Percentiles rank a stretch among this genome's conserved stretches.
Conservation (phyloP, 2,329 filamentous ascomycete species). For the Colletotrichum truncatum region DNA sequence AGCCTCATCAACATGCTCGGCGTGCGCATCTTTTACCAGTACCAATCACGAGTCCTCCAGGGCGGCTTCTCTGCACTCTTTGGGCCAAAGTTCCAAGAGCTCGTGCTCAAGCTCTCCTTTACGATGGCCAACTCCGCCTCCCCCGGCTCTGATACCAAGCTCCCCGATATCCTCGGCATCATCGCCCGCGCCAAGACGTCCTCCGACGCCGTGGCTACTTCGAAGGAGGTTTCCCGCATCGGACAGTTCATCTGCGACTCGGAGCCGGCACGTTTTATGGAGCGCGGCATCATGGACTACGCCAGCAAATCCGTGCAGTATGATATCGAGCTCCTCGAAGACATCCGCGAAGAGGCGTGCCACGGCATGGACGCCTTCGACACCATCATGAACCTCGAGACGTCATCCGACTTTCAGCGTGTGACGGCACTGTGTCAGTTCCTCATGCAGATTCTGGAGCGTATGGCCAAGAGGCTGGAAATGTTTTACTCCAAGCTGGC, state of each 20-base stretch:
- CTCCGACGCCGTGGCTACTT: slow-evolving; percentile 53
- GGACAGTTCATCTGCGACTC: slow-evolving; percentile 58
- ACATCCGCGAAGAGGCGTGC: slow-evolving; percentile 61
- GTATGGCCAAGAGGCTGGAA: slow-evolving; percentile 60
- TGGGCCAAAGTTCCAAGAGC: slow-evolving; percentile 59
- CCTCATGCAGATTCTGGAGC: slow-evolving; percentile 60
- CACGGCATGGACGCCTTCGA: slow-evolving; percentile 65
- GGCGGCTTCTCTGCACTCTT: slow-evolving; percentile 60
- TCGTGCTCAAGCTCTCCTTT: slow-evolving; percentile 63
- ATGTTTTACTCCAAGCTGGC: slow-evolving; percentile 62
- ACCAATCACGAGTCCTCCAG: slow-evolving; percentile 60
- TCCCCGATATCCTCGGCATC: slow-evolving; percentile 55
- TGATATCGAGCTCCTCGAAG: slow-evolving; percentile 62
- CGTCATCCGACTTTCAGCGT: slow-evolving; percentile 46
- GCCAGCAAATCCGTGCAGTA: slow-evolving; percentile 57
- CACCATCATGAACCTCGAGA: slow-evolving; percentile 52
- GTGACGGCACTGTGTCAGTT: slow-evolving; percentile 53
- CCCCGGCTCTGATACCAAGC: slow-evolving; percentile 41
- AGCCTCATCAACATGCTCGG: slow-evolving; percentile 58
- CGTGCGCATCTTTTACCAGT: slow-evolving; percentile 60
- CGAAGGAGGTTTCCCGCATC: slow-evolving; percentile 58
- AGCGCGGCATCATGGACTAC: slow-evolving; percentile 61
- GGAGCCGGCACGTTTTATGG: slow-evolving; percentile 57
- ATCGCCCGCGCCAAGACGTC: slow-evolving; percentile 54
- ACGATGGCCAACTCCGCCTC: slow-evolving; percentile 51